These are phyloP conservation scores for Tetracladium setigerum DNA, from an alignment of 495 filamentous ascomycete species.

Conservation along the genomic window DNA sequence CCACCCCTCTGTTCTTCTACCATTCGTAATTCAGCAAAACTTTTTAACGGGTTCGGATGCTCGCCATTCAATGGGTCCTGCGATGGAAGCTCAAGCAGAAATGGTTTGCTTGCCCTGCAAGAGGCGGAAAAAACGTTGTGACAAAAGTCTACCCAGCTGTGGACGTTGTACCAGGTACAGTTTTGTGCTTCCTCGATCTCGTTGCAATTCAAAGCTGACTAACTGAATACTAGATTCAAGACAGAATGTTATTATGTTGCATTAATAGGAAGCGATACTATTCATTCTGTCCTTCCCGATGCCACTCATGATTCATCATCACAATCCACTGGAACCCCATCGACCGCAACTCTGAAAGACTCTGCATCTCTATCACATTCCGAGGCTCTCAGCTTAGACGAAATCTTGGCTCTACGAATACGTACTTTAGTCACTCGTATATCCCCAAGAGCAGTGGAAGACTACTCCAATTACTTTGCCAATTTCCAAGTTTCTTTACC, in stretches of 20 bases:
- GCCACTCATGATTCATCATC: not conserved
- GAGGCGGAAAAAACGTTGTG: slow-evolving; percentile 14
- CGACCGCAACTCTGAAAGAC: not conserved
- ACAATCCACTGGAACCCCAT: not conserved
- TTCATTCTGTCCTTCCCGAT: not conserved
- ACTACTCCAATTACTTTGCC: slow-evolving; percentile 7
- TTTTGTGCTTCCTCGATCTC: not conserved
- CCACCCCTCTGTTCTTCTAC: too few relatives aligned
- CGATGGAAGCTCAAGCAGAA: too few relatives aligned
- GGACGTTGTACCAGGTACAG: slow-evolving; percentile 8
- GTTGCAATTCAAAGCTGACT: not conserved
- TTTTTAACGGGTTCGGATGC: too few relatives aligned
- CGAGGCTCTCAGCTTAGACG: too few relatives aligned
- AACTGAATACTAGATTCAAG: not conserved
- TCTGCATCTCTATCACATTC: slow-evolving; percentile 1
- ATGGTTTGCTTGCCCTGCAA: too few relatives aligned
- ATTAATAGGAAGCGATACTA: not conserved
- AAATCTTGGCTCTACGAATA: too few relatives aligned
- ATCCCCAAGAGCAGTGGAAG: too few relatives aligned
- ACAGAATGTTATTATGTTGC: slow-evolving; percentile 7
- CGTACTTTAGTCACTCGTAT: too few relatives aligned
- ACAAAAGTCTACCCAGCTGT: slow-evolving; percentile 15
- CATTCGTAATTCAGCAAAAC: too few relatives aligned
- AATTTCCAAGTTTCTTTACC: slow-evolving; percentile 8
- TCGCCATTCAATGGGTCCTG: too few relatives aligned